These are phyloP conservation scores for Pleurotus platypus DNA, from an alignment of 768 basidiomycete species.

Conservation along the genomic window DNA sequence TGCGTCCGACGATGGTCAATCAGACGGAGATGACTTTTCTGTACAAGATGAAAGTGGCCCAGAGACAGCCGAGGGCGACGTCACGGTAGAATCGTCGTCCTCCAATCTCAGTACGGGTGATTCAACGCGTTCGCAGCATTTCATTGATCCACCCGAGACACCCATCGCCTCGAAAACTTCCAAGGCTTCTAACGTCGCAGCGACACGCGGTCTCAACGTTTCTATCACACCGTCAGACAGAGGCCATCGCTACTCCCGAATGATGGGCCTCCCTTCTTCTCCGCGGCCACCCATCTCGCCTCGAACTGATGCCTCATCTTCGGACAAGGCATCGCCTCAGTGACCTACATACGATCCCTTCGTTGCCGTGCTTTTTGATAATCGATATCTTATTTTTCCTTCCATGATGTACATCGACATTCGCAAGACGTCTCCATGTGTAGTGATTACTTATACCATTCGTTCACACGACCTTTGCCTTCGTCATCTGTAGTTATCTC, in stretches of 20 bases:
- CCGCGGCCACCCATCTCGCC: slow-evolving; percentile 46
- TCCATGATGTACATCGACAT: background rate
- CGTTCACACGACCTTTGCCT: slow-evolving; percentile 1
- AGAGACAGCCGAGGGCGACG: slow-evolving; percentile 63
- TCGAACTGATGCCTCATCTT: slow-evolving; percentile 17
- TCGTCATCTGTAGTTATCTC: slow-evolving; percentile 6
- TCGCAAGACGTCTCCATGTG: slow-evolving; percentile 1
- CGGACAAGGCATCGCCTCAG: slow-evolving; percentile 18
- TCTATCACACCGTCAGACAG: slow-evolving; percentile 46
- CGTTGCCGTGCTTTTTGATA: background rate
- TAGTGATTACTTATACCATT: slow-evolving; percentile 8
- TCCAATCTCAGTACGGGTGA: background rate
- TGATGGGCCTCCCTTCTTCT: slow-evolving; percentile 60
- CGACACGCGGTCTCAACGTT: slow-evolving; percentile 69
- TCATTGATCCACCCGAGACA: slow-evolving; percentile 33
- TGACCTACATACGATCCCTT: slow-evolving; percentile 15
- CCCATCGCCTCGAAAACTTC: slow-evolving; percentile 37
- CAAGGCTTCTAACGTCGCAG: slow-evolving; percentile 58
- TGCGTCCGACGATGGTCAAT: slow-evolving; percentile 57
- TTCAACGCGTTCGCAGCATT: slow-evolving; percentile 19
- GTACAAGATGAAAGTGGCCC: slow-evolving; percentile 72
- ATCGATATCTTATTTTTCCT: background rate
- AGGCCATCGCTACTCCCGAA: slow-evolving; percentile 60
- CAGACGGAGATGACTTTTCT: slow-evolving; percentile 68
- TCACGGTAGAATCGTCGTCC: slow-evolving; percentile 40